A percentile compares a stretch with the other conserved stretches of the same genome.
phyloP scores from a whole-genome alignment of 495 filamentous ascomycete species.

The Penicillium diatomitis region DNA sequence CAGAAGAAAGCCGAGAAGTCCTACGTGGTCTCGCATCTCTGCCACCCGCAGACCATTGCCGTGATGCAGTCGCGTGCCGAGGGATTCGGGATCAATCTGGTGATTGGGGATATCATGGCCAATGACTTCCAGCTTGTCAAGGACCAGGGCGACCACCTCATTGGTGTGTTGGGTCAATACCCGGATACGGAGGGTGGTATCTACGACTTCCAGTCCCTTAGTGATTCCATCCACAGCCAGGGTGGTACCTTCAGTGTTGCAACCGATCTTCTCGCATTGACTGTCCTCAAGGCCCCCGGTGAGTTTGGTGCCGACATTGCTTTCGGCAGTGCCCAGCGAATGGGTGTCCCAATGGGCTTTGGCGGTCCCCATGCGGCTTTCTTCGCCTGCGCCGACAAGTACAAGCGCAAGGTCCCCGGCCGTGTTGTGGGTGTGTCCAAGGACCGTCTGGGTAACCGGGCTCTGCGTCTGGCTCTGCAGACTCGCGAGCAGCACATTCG shows the following conservation, averaged over 20 bases:
- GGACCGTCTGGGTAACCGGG: conserved; percentile 74
- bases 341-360: conserved; percentile 90
- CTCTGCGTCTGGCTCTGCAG: conserved; percentile 84
- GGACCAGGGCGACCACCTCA: conserved; percentile 69
- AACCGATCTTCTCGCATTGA: conserved; percentile 86
- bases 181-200: conserved; percentile 84
- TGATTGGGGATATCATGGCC: conserved; percentile 59
- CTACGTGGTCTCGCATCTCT: conserved; percentile 72
- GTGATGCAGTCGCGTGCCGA: conserved; percentile 84
- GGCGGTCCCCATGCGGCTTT: conserved; percentile 96
- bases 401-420: conserved; percentile 94
- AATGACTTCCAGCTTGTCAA: conserved; percentile 54
- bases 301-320: conserved; percentile 97
- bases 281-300: conserved; percentile 80
- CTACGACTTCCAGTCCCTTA: conserved; percentile 61
- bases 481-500: conserved; percentile 97
- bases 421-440: conserved; percentile 89
- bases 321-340: conserved; percentile 89
- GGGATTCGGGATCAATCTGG: conserved; percentile 81
- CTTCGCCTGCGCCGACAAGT: conserved; percentile 86
- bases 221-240: conserved; percentile 68
- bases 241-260: conserved; percentile 81
- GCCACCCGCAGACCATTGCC: conserved; percentile 84
- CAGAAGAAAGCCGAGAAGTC: conserved; percentile 69
- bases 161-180: conserved; percentile 92